A percentile compares a stretch with the other conserved stretches of the same genome.
Evolutionary conservation across 2,329 filamentous ascomycete genomes (phyloP).

Genomic region (Monosporascus sp.): DNA sequence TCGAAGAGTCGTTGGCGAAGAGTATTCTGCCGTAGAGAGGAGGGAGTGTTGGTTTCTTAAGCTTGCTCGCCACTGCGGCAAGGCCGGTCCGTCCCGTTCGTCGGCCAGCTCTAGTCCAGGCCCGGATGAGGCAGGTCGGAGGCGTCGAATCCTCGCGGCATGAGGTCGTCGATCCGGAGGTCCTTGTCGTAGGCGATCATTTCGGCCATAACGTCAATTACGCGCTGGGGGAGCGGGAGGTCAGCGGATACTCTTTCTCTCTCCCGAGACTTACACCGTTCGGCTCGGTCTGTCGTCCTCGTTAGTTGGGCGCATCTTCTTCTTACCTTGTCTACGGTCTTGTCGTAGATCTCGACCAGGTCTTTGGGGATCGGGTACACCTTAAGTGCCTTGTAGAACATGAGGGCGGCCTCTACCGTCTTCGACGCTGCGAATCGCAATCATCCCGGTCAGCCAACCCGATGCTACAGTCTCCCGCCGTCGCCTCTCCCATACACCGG

Average conservation of each 20-base stretch:
- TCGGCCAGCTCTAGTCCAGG: slow-evolving; percentile 41
- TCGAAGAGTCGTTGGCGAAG: too few species aligned
- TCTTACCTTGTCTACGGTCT: slow-evolving; percentile 88
- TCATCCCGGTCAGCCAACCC: background rate
- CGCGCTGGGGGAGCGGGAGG: slow-evolving; percentile 49
- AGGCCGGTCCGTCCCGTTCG: background rate
- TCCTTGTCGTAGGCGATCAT: slow-evolving; percentile 92
- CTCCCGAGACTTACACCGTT: too few species aligned
- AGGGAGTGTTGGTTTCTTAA: too few species aligned
- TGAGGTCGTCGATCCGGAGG: slow-evolving; percentile 48
- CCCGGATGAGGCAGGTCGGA: slow-evolving; percentile 46
- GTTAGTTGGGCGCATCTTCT: background rate
- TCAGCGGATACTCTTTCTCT: too few species aligned
- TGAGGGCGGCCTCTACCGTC: slow-evolving; percentile 77
- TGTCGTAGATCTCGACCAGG: slow-evolving; percentile 95
- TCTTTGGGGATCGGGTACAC: slow-evolving; percentile 93
- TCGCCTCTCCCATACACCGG: too few species aligned
- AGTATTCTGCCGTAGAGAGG: too few species aligned
- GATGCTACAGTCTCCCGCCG: too few species aligned
- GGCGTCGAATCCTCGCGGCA: slow-evolving; percentile 28
- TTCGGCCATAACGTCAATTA: slow-evolving; percentile 92
- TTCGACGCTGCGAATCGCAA: slow-evolving; percentile 49
- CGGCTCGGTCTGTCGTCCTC: too few species aligned
- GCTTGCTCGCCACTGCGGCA: background rate
- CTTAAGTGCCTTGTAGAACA: slow-evolving; percentile 98